Conservation (phyloP, 2,329 filamentous ascomycete genomes). For the Cadophora sp. region DNA sequence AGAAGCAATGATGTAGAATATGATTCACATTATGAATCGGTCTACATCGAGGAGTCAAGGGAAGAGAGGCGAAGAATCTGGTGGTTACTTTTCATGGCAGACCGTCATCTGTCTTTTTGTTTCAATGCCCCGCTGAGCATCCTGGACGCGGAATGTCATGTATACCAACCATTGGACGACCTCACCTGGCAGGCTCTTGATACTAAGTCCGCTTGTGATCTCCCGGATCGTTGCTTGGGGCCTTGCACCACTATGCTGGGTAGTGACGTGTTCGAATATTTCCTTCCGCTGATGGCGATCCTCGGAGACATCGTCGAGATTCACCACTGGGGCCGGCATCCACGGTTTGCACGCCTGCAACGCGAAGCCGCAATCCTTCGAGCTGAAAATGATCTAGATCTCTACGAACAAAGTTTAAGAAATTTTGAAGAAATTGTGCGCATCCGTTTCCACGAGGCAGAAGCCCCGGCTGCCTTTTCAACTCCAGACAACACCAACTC, state of each 20-base stretch:
- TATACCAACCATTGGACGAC: conserved; percentile 41
- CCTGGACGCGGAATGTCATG: conserved; percentile 54
- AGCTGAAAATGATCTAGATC: conserved; percentile 29
- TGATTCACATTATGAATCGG: too few species aligned
- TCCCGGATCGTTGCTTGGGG: conserved; percentile 41
- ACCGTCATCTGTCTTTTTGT: conserved; percentile 25
- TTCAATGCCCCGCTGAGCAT: conserved; percentile 48
- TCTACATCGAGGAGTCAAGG: conserved; percentile 20
- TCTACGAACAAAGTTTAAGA: conserved; percentile 20
- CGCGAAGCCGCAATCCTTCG: too few species aligned
- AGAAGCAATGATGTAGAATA: too few species aligned
- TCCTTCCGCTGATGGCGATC: conserved; percentile 56
- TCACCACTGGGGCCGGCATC: too few species aligned
- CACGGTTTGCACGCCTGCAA: too few species aligned
- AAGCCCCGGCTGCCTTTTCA: neutral
- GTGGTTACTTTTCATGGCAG: conserved; percentile 28
- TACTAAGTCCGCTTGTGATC: neutral
- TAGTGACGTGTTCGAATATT: conserved; percentile 56
- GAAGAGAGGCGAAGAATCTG: conserved; percentile 28
- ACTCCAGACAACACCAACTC: conserved; percentile 5
- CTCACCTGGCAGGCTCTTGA: neutral
- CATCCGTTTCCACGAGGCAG: conserved; percentile 1
- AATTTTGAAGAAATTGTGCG: neutral
- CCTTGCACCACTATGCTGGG: conserved; percentile 51
- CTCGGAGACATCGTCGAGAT: conserved; percentile 44